Evolutionary conservation across 768 basidiomycete species (phyloP).

Genomic region (Calocybe cyanea): DNA sequence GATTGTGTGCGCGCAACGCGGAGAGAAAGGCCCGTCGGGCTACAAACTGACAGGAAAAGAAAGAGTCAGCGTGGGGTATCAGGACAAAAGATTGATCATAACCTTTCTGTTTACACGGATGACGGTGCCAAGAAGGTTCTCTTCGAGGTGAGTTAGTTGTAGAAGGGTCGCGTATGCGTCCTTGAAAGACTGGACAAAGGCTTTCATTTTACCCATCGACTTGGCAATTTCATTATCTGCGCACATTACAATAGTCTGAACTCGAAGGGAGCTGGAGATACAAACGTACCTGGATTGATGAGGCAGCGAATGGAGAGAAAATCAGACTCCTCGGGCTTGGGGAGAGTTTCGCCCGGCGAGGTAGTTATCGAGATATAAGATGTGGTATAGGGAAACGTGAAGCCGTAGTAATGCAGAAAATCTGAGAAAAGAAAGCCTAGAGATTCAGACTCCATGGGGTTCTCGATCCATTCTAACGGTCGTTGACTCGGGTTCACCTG

Average conservation of each 20-base stretch:
- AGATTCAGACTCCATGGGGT: constrained; percentile 44
- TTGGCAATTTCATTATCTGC: constrained; percentile 39
- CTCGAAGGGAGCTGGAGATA: not conserved
- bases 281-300: constrained; percentile 32
- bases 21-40: not conserved
- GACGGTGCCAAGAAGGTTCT: constrained; percentile 22
- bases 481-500: constrained; percentile 63
- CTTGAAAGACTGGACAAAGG: constrained; percentile 31
- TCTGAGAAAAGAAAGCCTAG: constrained; percentile 60
- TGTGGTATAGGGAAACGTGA: constrained; percentile 34
- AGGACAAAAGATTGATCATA: not conserved
- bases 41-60: not conserved
- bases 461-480: constrained; percentile 35
- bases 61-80: not conserved
- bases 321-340: constrained; percentile 21
- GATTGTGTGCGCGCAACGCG: not conserved
- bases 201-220: constrained; percentile 26
- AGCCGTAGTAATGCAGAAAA: constrained; percentile 65
- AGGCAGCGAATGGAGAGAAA: constrained; percentile 39
- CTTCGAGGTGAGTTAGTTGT: constrained; percentile 12
- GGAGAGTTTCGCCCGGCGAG: constrained; percentile 26
- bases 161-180: constrained; percentile 24
- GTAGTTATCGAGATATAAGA: constrained; percentile 34
- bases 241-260: not conserved
- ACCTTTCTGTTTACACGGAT: constrained; percentile 23